phyloP scores from a whole-genome alignment of 2,329 filamentous ascomycete species.

The Aspergillus oerlinghausenensis region DNA sequence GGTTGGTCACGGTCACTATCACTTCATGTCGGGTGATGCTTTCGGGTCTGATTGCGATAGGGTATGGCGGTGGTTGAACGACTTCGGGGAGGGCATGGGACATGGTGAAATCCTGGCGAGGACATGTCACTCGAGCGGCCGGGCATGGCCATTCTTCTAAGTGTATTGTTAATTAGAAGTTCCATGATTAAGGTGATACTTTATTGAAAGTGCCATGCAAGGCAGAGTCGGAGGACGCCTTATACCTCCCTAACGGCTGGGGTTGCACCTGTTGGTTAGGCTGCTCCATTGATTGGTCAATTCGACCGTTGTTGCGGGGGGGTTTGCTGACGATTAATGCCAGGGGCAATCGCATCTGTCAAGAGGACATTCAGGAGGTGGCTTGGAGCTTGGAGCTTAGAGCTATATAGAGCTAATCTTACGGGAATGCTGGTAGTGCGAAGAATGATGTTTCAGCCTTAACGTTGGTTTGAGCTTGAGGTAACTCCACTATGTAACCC shows the following conservation, averaged over 20 bases:
- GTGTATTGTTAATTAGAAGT: no score
- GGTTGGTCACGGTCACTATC: constrained; percentile 8
- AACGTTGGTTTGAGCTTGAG: not conserved
- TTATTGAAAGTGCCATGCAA: not conserved
- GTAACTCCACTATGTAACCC: not conserved
- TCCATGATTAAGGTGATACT: no score
- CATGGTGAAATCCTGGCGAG: constrained; percentile 1
- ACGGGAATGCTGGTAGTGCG: not conserved
- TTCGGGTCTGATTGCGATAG: constrained; percentile 13
- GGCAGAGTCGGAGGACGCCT: constrained; percentile 5
- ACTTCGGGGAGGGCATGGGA: constrained; percentile 1
- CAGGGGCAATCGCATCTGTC: not conserved
- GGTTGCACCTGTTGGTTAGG: constrained; percentile 3
- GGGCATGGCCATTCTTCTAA: not conserved
- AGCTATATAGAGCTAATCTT: not conserved
- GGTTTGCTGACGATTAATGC: not conserved
- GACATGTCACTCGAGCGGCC: not conserved
- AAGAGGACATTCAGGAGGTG: not conserved
- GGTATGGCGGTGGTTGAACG: constrained; percentile 2
- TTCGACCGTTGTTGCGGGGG: not conserved
- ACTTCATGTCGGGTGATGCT: constrained; percentile 6
- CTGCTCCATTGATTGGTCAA: constrained; percentile 3
- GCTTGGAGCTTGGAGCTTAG: not conserved
- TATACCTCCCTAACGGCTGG: not conserved
- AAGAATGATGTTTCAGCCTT: not conserved